These are phyloP conservation scores for Vachellia pachyceras DNA, from an alignment of 306 rosid species.

Conservation along the genomic window DNA sequence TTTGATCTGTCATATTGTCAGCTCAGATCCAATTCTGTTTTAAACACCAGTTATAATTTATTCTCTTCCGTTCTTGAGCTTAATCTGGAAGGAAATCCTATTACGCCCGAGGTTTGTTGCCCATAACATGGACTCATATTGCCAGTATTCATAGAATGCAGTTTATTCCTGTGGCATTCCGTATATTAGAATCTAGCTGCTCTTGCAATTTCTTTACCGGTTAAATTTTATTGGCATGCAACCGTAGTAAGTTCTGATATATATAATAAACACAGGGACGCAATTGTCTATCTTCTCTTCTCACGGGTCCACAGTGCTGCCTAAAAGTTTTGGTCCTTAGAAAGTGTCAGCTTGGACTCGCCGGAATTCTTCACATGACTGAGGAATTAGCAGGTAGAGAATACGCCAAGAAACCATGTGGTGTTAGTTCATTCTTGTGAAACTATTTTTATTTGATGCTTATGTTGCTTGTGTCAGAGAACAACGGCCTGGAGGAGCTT, in stretches of 20 bases:
- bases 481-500: conserved; percentile 71
- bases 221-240: conserved; percentile 5
- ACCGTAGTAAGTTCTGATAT: conserved; percentile 24
- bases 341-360: conserved; percentile 79
- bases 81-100: conserved; percentile 80
- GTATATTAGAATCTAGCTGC: conserved; percentile 23
- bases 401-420: conserved; percentile 24
- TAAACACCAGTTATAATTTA: conserved; percentile 43
- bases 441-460: conserved; percentile 2
- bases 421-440: conserved; percentile 12
- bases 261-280: conserved; percentile 61
- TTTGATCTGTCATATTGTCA: conserved; percentile 83
- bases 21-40: conserved; percentile 57
- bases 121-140: conserved; percentile 21
- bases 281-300: conserved; percentile 62
- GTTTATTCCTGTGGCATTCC: conserved; percentile 9
- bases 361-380: conserved; percentile 69
- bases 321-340: conserved; percentile 72
- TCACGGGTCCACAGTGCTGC: conserved; percentile 70
- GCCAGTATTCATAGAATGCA: conserved; percentile 33
- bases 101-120: conserved; percentile 70
- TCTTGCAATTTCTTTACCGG: conserved; percentile 24
- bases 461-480: conserved; percentile 50
- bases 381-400: conserved; percentile 75
- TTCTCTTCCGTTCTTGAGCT: conserved; percentile 70